Evolutionary conservation across 2,329 filamentous ascomycete species (phyloP).

Genomic region (Aspergillus fructus): DNA sequence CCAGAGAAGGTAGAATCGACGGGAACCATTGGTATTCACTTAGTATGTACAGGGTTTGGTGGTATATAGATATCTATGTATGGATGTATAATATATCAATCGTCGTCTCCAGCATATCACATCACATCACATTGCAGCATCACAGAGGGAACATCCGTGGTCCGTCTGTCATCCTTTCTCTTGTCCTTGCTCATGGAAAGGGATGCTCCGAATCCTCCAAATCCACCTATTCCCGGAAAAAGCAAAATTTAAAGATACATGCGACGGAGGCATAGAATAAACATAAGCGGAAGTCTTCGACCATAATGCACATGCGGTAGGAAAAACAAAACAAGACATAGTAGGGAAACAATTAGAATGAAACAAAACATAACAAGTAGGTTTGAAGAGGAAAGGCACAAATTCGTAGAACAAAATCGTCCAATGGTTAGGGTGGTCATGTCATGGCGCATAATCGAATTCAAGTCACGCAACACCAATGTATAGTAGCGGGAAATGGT

Average conservation of each 20-base stretch:
- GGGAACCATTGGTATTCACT: constrained; percentile 11
- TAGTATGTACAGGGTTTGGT: constrained; percentile 16
- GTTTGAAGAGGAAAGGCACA: not conserved
- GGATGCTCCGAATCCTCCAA: not conserved
- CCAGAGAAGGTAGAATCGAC: not conserved
- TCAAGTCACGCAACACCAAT: constrained; percentile 9
- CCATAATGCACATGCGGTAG: not conserved
- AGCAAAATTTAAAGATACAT: constrained; percentile 2
- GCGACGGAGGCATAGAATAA: not conserved
- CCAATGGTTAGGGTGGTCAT: not conserved
- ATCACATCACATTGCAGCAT: not conserved
- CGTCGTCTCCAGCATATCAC: not conserved
- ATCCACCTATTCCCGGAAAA: not conserved
- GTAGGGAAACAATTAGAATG: not conserved
- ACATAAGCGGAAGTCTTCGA: not conserved
- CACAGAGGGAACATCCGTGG: not conserved
- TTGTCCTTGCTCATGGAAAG: not conserved
- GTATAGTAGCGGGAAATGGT: constrained; percentile 7
- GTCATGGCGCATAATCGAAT: constrained; percentile 7
- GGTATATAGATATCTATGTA: constrained; percentile 13
- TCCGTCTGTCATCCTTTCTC: not conserved
- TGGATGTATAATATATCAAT: constrained; percentile 8
- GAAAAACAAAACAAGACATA: not conserved
- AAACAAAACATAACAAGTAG: not conserved
- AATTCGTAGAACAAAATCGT: not conserved